Evolutionary conservation across 345 rosid genomes (phyloP), one percentile per base, ranked within the genome.

Genomic region (Moricandia arvensis): DNA sequence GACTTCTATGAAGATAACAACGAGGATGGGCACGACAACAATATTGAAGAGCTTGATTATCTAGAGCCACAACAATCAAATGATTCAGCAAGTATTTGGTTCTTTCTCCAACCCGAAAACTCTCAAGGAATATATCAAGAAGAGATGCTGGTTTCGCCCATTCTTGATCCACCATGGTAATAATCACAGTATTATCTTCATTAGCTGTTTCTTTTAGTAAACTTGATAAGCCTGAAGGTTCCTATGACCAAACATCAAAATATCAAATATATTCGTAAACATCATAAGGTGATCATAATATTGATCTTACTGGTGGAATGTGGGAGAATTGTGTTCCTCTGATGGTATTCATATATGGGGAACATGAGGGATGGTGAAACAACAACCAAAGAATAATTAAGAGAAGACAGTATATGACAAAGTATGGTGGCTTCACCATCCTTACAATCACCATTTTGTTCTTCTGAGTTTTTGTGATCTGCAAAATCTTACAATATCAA

Each of bases 61-160:
- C 90, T 55, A 82, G 31, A 35, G 80, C 81, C 18, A 83, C 68
- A 69, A 87, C 78, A 27, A 88, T 70, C 75, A 88, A 66, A 73
- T 87, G 86, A 63, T 84, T 83, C 75, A 88, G 64, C 35, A 85
- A 71, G 54, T 2, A 55, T 61, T 75, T 51, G 0, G 86, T 85
- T 15, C 76, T 76, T 17, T 80, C 41, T 0, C 92, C 88, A 12
- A 76, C 72, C 7, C 79, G 57, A 66, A 84, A 79, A 75, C 91
- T 85, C 76, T 82, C 80, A 4, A 90, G 80, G 79, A 88, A 87
- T 5, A 83, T 73, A 68, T 90, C 87, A 18, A 88, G 76, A 49
- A 84, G 21, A 8, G 88, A 84, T 10, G 54, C 81, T 5, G 81
- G 81, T 10, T 72, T 71, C 15, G 88, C 86, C 85, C 86, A 83